A percentile compares a stretch with the other conserved stretches of the same genome.
Conservation (phyloP, 345 rosid species). For the Jatropha curcas region DNA sequence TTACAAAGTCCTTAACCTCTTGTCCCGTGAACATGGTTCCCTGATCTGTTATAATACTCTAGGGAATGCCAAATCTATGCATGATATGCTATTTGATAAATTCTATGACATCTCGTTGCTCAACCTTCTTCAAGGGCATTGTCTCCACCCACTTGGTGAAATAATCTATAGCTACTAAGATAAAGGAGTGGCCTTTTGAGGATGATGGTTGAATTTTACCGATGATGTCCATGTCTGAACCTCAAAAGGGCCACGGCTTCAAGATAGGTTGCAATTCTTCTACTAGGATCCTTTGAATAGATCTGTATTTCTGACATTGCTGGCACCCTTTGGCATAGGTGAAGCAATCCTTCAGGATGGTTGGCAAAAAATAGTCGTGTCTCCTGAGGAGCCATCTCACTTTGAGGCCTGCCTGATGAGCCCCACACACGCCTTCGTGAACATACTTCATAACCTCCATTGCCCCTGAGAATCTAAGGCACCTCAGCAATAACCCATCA, state of each 20-base stretch:
- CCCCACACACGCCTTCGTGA: not conserved
- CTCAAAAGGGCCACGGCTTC: not conserved
- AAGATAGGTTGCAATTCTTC: not conserved
- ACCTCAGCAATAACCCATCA: not conserved
- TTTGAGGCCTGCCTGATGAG: not conserved
- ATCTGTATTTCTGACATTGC: not conserved
- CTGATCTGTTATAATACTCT: not conserved
- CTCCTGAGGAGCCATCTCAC: not conserved
- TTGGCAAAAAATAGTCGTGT: not conserved
- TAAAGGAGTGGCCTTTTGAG: not conserved
- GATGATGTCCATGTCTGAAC: not conserved
- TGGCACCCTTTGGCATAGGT: not conserved
- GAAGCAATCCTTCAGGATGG: too few relatives aligned
- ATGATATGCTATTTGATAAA: not conserved
- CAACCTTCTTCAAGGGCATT: not conserved
- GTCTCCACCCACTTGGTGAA: not conserved
- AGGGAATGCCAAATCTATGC: not conserved
- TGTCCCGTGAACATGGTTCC: not conserved
- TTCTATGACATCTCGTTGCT: not conserved
- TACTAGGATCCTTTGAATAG: not conserved
- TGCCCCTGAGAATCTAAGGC: not conserved
- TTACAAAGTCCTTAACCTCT: not conserved
- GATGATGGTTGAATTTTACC: slow-evolving; percentile 7
- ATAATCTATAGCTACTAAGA: not conserved
- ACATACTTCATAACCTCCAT: not conserved